Percentiles rank a stretch among this genome's conserved stretches.
These are phyloP conservation scores for Rhododendron kiyosumense DNA, from an alignment of 148 eudicot genomes.

Conservation along the genomic window DNA sequence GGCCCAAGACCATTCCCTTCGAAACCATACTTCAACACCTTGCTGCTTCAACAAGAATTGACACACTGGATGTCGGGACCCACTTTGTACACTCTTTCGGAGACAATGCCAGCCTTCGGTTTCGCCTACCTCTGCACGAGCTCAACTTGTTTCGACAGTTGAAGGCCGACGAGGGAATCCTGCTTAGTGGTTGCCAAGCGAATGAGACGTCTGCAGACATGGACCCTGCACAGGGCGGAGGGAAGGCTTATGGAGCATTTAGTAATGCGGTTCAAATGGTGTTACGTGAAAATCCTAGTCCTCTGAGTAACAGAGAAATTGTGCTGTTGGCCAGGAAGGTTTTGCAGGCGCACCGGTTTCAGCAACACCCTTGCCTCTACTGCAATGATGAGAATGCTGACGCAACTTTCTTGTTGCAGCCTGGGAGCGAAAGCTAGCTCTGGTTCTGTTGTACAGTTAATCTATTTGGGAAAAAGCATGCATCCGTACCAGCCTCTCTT, in stretches of 20 bases:
- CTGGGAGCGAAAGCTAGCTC: neutral
- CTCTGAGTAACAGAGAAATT: slow-evolving; percentile 39
- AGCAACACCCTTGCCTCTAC: slow-evolving; percentile 68
- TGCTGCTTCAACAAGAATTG: slow-evolving; percentile 31
- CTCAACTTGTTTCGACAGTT: slow-evolving; percentile 11
- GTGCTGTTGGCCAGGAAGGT: slow-evolving; percentile 42
- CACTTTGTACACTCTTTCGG: slow-evolving; percentile 38
- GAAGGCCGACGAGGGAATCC: slow-evolving; percentile 43
- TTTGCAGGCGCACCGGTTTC: slow-evolving; percentile 20
- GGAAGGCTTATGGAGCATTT: slow-evolving; percentile 52
- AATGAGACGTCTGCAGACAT: slow-evolving; percentile 56
- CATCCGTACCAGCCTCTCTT: neutral
- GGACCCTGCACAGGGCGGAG: slow-evolving; percentile 16
- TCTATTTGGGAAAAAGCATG: neutral
- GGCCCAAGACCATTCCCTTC: slow-evolving; percentile 34
- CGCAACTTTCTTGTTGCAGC: slow-evolving; percentile 37
- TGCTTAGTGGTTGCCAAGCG: slow-evolving; percentile 61
- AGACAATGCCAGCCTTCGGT: slow-evolving; percentile 39
- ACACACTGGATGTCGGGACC: slow-evolving; percentile 30
- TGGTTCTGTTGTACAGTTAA: neutral
- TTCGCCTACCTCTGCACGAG: slow-evolving; percentile 27
- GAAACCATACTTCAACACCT: slow-evolving; percentile 37
- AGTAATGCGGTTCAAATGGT: slow-evolving; percentile 47
- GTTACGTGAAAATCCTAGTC: slow-evolving; percentile 26
- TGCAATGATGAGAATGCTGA: slow-evolving; percentile 67